Evolutionary conservation across 345 rosid genomes (phyloP), one percentile per base, ranked within the genome.

Genomic region (Eucalyptus tenuipes): DNA sequence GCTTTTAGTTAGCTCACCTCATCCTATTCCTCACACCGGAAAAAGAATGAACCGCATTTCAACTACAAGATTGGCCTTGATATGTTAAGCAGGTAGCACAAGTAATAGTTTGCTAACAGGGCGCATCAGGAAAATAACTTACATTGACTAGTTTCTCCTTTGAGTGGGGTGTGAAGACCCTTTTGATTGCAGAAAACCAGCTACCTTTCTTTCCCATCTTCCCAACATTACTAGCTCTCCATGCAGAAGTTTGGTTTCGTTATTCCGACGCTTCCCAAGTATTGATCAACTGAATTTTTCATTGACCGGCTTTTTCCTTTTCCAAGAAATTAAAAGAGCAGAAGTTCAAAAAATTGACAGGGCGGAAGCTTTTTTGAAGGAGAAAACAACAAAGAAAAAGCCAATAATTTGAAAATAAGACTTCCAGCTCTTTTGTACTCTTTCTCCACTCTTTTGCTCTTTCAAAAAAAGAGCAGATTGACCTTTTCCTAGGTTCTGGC

Each of bases 141-240:
- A 98, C 98, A 91, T 92, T 93, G 90, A 86, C 92, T 71, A 94
- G 91, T 90, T 96, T 97, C 91, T 96, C 97, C 92, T 95, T 95
- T 88, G 98, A 92, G 89, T 93, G 92, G 86, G 95, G 91, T 48
- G 92, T 88, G 89, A 98, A 98, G 89, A 93, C 96, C 90, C 94
- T 96, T 92, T 98, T 98, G 90, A 98, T 95, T 88, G 99, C 97
- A 75, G 98, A 93, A 94, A 97, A 94, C 99, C 99, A 98, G 87
- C 95, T 94, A 87, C 98, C 97, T 92, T 93, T 95, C 97, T 96
- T 98, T 88, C 99, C 96, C 99, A 98, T 98, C 90, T 91, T 91
- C 90, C 91, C 37, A 93, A 94, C 97, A 97, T 95, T 93, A 93
- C 95, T 92, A 71, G 64, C 88, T 90, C 88, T 85, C 91, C 93